phyloP scores from a whole-genome alignment of 768 basidiomycete species.

The Tulasnella sp. region DNA sequence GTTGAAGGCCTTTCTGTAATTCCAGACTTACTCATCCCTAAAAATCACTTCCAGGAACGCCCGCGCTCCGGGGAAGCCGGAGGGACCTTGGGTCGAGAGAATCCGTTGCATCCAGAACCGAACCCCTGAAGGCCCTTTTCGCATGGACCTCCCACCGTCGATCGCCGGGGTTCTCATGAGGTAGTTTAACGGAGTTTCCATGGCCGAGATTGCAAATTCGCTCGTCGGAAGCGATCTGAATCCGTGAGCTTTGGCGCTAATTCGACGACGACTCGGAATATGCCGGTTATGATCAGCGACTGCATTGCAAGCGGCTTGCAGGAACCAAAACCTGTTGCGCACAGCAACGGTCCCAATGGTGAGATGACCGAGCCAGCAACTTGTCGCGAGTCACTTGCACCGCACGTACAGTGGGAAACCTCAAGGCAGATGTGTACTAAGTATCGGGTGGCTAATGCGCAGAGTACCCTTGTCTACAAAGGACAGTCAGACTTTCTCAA shows the following conservation, averaged over 20 bases:
- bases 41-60: slow-evolving; percentile 1
- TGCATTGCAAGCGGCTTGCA: neutral
- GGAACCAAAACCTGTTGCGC: neutral
- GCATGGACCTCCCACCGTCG: neutral
- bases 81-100: neutral
- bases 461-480: neutral
- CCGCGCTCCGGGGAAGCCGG: neutral
- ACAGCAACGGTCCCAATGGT: neutral
- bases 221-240: neutral
- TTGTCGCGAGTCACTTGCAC: neutral
- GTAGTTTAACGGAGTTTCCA: neutral
- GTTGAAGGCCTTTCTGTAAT: no score
- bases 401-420: neutral
- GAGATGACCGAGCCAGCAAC: neutral
- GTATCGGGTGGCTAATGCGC: neutral
- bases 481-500: neutral
- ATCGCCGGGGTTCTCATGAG: neutral
- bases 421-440: neutral
- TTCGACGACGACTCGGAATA: neutral
- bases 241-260: neutral
- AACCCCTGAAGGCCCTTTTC: neutral
- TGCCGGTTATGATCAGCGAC: neutral
- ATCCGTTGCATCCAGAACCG: neutral
- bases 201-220: neutral
- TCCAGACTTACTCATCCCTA: neutral